Percentiles rank a stretch among this genome's conserved stretches.
Conservation (phyloP, 768 basidiomycete genomes). For the Kwoniella dejecticola region DNA sequence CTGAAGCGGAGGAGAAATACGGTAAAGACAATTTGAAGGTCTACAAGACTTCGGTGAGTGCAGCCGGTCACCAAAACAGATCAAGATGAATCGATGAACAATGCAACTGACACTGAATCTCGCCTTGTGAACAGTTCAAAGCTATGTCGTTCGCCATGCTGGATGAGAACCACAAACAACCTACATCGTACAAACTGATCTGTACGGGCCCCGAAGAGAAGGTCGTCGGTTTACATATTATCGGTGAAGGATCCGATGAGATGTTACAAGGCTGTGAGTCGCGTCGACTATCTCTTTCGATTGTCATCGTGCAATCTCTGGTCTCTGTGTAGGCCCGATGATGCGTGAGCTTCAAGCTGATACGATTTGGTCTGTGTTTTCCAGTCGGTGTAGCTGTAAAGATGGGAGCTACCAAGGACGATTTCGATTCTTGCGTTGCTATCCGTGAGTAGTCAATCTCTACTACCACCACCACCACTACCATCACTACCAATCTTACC, state of each 20-base stretch:
- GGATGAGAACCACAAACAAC: conserved; percentile 85
- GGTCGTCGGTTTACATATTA: conserved; percentile 92
- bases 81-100: not conserved
- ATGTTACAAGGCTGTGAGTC: conserved; percentile 84
- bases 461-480: no score
- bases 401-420: conserved; percentile 67
- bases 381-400: conserved; percentile 87
- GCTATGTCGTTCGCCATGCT: conserved; percentile 92
- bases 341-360: no score
- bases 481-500: no score
- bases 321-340: no score
- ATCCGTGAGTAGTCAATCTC: conserved; percentile 51
- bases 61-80: not conserved
- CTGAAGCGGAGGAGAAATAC: conserved; percentile 81
- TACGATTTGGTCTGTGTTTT: no score
- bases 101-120: not conserved
- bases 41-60: conserved; percentile 64
- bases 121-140: conserved; percentile 53
- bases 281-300: no score
- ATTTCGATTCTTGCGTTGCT: conserved; percentile 54
- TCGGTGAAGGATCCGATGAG: conserved; percentile 91
- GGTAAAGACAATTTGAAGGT: conserved; percentile 82
- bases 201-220: conserved; percentile 85
- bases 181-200: conserved; percentile 89
- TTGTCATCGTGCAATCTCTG: no score